Percentiles rank a stretch among this genome's conserved stretches.
phyloP scores from a whole-genome alignment of 1,139 yeast genomes.

The Sugiyamaella grinbergsii region DNA sequence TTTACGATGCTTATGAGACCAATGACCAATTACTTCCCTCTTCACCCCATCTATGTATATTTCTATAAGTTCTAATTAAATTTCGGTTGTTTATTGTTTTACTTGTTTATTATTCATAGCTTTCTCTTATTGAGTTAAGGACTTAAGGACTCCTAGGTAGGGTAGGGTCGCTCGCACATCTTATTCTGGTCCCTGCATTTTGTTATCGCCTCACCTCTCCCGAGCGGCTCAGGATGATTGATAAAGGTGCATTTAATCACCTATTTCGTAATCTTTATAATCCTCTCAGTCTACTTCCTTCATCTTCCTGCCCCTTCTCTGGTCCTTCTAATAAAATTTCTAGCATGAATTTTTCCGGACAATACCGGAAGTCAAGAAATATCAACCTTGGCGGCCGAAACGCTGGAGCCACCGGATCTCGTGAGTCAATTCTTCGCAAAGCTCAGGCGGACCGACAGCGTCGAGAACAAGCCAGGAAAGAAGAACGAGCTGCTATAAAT shows the following conservation, averaged over 20 bases:
- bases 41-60: background rate
- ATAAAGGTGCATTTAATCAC: background rate
- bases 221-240: constrained; percentile 1
- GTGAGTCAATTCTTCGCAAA: constrained; percentile 53
- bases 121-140: too few species aligned
- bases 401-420: constrained; percentile 27
- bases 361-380: constrained; percentile 48
- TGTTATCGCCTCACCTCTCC: background rate
- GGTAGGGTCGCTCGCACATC: too few species aligned
- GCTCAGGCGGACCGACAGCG: constrained; percentile 67
- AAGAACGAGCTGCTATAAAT: constrained; percentile 51
- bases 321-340: constrained; percentile 1
- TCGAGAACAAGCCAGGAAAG: constrained; percentile 58
- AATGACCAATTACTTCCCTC: background rate
- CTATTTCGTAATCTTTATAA: background rate
- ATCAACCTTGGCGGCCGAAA: constrained; percentile 72
- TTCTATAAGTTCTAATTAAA: background rate
- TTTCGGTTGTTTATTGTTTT: too few species aligned
- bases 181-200: constrained; percentile 9
- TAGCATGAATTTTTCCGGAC: constrained; percentile 44
- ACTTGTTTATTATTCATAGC: too few species aligned
- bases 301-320: too few species aligned
- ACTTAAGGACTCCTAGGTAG: too few species aligned
- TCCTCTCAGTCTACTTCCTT: too few species aligned
- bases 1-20: constrained; percentile 12